Conservation (phyloP, 176 grass and related monocot species). For the Zoysia japonica region DNA sequence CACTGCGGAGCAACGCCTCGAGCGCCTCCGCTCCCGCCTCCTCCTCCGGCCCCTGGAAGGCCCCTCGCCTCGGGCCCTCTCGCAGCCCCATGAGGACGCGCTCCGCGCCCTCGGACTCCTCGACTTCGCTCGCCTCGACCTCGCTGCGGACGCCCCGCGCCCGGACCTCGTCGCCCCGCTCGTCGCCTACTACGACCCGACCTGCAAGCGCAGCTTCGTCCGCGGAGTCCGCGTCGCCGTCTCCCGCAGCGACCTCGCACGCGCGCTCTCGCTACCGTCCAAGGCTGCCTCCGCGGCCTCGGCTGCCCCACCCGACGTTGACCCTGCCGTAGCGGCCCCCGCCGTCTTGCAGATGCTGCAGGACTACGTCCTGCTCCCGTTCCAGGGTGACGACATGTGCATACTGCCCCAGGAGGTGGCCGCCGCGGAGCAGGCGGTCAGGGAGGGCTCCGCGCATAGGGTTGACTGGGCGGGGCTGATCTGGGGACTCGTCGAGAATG, state of each 20-base stretch:
- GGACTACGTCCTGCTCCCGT: slow-evolving; percentile 57
- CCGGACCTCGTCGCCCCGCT: slow-evolving; percentile 62
- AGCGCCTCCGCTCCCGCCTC: slow-evolving; percentile 43
- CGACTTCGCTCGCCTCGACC: slow-evolving; percentile 59
- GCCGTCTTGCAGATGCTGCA: slow-evolving; percentile 63
- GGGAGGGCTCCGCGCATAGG: slow-evolving; percentile 66
- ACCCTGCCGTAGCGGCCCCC: slow-evolving; percentile 36
- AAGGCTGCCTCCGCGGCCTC: slow-evolving; percentile 29
- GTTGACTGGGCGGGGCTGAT: slow-evolving; percentile 80
- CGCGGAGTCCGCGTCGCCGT: slow-evolving; percentile 50
- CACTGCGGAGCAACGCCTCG: slow-evolving; percentile 50
- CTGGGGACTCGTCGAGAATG: slow-evolving; percentile 86
- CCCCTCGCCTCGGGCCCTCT: slow-evolving; percentile 14
- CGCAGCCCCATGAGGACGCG: slow-evolving; percentile 51
- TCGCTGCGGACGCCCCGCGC: slow-evolving; percentile 41
- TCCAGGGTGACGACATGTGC: slow-evolving; percentile 67
- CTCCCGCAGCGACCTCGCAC: slow-evolving; percentile 53
- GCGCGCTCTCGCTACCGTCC: slow-evolving; percentile 60
- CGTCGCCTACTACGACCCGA: slow-evolving; percentile 70
- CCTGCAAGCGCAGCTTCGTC: slow-evolving; percentile 67
- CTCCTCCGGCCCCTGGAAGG: slow-evolving; percentile 14
- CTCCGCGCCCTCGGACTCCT: slow-evolving; percentile 66
- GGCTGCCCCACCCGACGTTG: slow-evolving; percentile 34
- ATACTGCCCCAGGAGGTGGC: slow-evolving; percentile 67
- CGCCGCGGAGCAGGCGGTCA: slow-evolving; percentile 54